Conservation (phyloP, 371 early-diverging fungal species). For the Encephalitozoon hellem region DNA sequence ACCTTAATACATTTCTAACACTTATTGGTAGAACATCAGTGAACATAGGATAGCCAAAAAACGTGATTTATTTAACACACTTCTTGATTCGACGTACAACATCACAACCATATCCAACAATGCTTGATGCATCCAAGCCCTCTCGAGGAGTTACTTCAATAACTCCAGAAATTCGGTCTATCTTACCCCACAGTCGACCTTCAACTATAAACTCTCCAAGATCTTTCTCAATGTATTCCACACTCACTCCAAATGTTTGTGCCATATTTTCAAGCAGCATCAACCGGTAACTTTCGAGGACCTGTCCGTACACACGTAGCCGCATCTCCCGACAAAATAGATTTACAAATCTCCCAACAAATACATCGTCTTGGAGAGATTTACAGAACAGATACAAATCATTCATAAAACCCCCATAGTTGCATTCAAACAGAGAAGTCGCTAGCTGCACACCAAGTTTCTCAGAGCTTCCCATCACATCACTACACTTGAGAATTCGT, state of each 20-base stretch:
- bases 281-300: slow-evolving; percentile 86
- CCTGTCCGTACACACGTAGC: slow-evolving; percentile 84
- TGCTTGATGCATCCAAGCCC: slow-evolving; percentile 74
- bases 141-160: slow-evolving; percentile 89
- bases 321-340: slow-evolving; percentile 81
- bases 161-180: slow-evolving; percentile 92
- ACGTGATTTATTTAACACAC: slow-evolving; percentile 19
- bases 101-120: slow-evolving; percentile 19
- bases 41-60: neutral
- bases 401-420: slow-evolving; percentile 79
- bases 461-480: slow-evolving; percentile 79
- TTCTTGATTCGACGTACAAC: slow-evolving; percentile 29
- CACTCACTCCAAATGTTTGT: slow-evolving; percentile 81
- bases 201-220: slow-evolving; percentile 84
- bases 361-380: slow-evolving; percentile 61
- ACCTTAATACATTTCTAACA: neutral
- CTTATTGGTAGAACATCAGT: neutral
- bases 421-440: slow-evolving; percentile 77
- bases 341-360: slow-evolving; percentile 66
- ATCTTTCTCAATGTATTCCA: slow-evolving; percentile 68
- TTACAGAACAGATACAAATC: slow-evolving; percentile 63
- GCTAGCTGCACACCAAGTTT: slow-evolving; percentile 67
- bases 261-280: slow-evolving; percentile 89
- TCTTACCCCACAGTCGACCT: slow-evolving; percentile 86
- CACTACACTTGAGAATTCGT: slow-evolving; percentile 71